These are phyloP conservation scores for Alternaria arborescens DNA, from an alignment of 2,329 filamentous ascomycete species.

Conservation along the genomic window DNA sequence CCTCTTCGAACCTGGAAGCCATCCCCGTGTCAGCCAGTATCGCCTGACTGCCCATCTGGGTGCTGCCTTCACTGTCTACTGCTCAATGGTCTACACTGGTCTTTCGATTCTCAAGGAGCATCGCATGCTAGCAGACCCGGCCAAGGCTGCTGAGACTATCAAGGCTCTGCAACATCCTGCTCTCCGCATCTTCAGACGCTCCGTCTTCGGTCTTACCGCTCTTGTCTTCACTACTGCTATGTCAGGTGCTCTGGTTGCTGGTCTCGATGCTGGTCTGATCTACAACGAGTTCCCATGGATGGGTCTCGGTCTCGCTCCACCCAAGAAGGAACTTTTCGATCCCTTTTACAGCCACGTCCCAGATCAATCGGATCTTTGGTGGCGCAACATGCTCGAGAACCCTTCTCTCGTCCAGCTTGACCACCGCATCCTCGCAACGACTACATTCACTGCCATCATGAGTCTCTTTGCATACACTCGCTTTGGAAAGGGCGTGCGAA, in stretches of 20 bases:
- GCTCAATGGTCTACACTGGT: conserved; percentile 91
- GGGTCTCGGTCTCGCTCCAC: conserved; percentile 84
- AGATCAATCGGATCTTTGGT: conserved; percentile 86
- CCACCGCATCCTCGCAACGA: conserved; percentile 89
- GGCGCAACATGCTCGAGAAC: conserved; percentile 98
- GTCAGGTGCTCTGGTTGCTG: conserved; percentile 92
- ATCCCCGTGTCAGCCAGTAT: conserved; percentile 95
- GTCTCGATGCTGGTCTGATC: conserved; percentile 93
- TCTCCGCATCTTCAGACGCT: conserved; percentile 77
- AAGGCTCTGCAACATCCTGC: conserved; percentile 68
- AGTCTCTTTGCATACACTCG: conserved; percentile 83
- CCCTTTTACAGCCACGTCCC: conserved; percentile 82
- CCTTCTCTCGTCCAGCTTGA: conserved; percentile 94
- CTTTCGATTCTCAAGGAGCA: conserved; percentile 83
- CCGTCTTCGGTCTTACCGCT: conserved; percentile 72
- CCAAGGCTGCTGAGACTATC: conserved; percentile 68
- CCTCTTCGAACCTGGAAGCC: conserved; percentile 87
- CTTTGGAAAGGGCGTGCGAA: conserved; percentile 70
- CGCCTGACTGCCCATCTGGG: conserved; percentile 88
- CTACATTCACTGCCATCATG: conserved; percentile 83
- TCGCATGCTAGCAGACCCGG: conserved; percentile 73
- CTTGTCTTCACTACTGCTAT: conserved; percentile 91
- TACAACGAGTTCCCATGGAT: conserved; percentile 99
- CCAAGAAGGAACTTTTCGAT: conserved; percentile 82
- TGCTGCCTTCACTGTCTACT: conserved; percentile 91